A percentile compares a stretch with the other conserved stretches of the same genome.
These are phyloP conservation scores for Fusarium metavorans DNA, from an alignment of 2,329 filamentous ascomycete species.

Conservation along the genomic window DNA sequence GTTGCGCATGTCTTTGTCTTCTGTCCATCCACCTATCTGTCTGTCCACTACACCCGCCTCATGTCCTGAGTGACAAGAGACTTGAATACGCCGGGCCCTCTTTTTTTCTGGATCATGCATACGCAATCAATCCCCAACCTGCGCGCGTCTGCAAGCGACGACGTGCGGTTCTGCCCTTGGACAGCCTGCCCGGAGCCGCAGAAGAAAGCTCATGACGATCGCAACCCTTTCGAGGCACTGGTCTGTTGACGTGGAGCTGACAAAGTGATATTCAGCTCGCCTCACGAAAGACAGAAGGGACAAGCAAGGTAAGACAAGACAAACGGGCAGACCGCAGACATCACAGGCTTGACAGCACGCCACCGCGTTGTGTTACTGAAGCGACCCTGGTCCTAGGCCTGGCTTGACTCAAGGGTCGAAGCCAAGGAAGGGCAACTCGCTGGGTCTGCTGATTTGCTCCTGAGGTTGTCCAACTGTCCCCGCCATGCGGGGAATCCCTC, in stretches of 20 bases:
- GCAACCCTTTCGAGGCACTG: background rate
- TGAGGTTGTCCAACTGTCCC: background rate
- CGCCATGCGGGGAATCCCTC: constrained; percentile 1
- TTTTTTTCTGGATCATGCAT: constrained; percentile 13
- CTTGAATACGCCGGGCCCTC: constrained; percentile 3
- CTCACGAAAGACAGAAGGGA: background rate
- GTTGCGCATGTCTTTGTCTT: background rate
- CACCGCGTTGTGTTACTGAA: background rate
- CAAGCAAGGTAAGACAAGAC: background rate
- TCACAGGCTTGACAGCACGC: background rate
- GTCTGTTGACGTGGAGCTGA: background rate
- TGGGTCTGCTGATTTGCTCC: background rate
- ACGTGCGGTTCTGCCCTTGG: background rate
- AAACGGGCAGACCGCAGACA: background rate
- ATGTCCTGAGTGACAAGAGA: constrained; percentile 1
- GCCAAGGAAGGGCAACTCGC: background rate
- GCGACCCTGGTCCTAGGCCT: background rate
- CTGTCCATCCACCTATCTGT: background rate
- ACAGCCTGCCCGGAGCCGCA: constrained; percentile 1
- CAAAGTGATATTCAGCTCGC: background rate
- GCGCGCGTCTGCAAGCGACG: background rate
- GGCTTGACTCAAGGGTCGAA: background rate
- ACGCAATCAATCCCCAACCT: constrained; percentile 7
- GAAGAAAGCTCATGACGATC: background rate
- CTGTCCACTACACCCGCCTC: background rate